Conservation (phyloP, 2,329 filamentous ascomycete species). For the Aspergillus ochraceus region DNA sequence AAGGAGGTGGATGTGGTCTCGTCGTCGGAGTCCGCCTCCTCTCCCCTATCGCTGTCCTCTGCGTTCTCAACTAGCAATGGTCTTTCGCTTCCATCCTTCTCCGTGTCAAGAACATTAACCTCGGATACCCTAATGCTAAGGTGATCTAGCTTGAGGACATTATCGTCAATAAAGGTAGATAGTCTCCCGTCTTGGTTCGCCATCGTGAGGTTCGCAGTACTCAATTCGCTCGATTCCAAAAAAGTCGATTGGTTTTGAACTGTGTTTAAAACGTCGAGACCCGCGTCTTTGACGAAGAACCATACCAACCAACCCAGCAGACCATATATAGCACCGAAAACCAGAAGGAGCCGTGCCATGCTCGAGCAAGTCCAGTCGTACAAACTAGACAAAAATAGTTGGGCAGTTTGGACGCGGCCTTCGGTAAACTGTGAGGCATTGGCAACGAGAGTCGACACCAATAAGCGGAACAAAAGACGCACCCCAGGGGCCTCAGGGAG, state of each 20-base stretch:
- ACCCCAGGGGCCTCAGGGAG: background rate
- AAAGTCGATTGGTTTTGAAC: background rate
- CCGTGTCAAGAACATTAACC: too few relatives aligned
- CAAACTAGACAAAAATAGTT: too few relatives aligned
- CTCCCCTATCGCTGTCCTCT: background rate
- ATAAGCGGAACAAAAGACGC: background rate
- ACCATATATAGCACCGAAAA: background rate
- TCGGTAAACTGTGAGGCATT: background rate
- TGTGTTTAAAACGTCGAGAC: background rate
- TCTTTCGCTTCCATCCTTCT: background rate
- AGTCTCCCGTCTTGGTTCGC: background rate
- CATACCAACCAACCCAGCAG: background rate
- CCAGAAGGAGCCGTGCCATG: background rate
- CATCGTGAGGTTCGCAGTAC: background rate
- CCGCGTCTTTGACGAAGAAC: background rate
- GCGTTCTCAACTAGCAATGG: background rate
- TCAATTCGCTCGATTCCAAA: background rate
- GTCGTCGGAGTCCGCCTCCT: background rate
- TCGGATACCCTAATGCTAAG: background rate
- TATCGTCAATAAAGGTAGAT: background rate
- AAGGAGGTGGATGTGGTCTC: slow-evolving; percentile 4
- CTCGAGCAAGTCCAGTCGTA: background rate
- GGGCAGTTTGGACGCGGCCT: background rate
- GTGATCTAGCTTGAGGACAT: background rate
- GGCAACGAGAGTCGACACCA: background rate